phyloP scores from a whole-genome alignment of 495 filamentous ascomycete species.

The Penicillium goetzii region DNA sequence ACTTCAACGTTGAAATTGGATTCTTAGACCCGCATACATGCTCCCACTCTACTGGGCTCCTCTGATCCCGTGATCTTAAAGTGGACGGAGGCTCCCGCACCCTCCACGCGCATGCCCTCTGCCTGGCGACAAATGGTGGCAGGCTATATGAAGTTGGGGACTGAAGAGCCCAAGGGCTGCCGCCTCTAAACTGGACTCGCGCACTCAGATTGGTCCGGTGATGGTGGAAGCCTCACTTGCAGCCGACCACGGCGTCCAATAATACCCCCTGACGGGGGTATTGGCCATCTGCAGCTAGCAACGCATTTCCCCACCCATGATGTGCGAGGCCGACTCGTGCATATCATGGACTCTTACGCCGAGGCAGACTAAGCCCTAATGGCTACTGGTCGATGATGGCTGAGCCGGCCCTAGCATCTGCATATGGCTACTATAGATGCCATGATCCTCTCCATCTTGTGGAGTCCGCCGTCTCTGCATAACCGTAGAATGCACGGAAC shows the following conservation, averaged over 20 bases:
- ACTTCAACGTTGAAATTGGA: conserved; percentile 51
- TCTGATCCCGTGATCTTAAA: conserved; percentile 50
- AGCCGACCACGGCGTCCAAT: conserved; percentile 40
- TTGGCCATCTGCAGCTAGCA: conserved; percentile 43
- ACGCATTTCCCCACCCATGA: conserved; percentile 26
- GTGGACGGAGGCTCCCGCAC: conserved; percentile 46
- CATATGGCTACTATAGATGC: conserved; percentile 28
- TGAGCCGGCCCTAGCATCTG: conserved; percentile 38
- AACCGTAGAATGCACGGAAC: background rate
- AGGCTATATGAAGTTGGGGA: conserved; percentile 26
- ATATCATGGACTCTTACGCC: conserved; percentile 25
- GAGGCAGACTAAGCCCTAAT: conserved; percentile 14
- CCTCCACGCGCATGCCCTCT: conserved; percentile 37
- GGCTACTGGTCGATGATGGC: conserved; percentile 29
- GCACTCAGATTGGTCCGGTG: conserved; percentile 39
- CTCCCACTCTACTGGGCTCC: conserved; percentile 45
- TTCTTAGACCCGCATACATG: conserved; percentile 47
- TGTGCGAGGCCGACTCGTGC: conserved; percentile 22
- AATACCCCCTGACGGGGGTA: conserved; percentile 25
- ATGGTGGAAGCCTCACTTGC: conserved; percentile 34
- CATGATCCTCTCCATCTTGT: conserved; percentile 15
- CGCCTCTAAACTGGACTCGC: conserved; percentile 22
- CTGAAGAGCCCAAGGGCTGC: conserved; percentile 38
- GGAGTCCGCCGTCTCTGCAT: conserved; percentile 4
- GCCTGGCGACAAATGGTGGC: conserved; percentile 46